phyloP scores from a whole-genome alignment of 2,329 filamentous ascomycete genomes.

The Macrophomina phaseolina region DNA sequence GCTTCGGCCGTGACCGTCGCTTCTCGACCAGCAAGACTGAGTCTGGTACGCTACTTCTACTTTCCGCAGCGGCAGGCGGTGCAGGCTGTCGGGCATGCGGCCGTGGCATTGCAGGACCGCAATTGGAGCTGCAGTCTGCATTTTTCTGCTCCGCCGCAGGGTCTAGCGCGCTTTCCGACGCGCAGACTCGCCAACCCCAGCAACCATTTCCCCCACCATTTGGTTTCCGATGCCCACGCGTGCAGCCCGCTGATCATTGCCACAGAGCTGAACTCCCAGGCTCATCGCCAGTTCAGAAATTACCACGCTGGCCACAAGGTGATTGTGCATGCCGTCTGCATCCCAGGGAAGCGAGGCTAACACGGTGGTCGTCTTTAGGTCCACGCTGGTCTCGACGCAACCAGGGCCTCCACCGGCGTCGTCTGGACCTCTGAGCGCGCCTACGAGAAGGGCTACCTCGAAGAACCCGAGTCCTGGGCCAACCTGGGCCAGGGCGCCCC shows the following conservation, averaged over 20 bases:
- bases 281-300: constrained; percentile 86
- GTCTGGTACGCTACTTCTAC: constrained; percentile 13
- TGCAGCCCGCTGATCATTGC: neutral
- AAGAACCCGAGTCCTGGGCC: constrained; percentile 83
- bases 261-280: constrained; percentile 78
- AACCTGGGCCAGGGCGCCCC: constrained; percentile 94
- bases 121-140: neutral
- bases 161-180: neutral
- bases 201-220: neutral
- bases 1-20: constrained; percentile 26
- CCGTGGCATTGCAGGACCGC: neutral
- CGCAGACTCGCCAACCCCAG: neutral
- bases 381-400: constrained; percentile 88
- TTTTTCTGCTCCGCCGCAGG: constrained; percentile 2
- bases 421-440: constrained; percentile 92
- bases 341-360: neutral
- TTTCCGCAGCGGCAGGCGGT: neutral
- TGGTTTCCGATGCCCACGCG: neutral
- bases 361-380: constrained; percentile 46
- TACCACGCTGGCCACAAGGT: constrained; percentile 85
- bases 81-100: neutral
- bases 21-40: constrained; percentile 26
- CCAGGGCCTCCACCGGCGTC: constrained; percentile 87
- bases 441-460: constrained; percentile 84
- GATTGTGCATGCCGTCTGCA: neutral